A percentile compares a stretch with the other conserved stretches of the same genome.
Conservation (phyloP, 2,329 filamentous ascomycete species). For the Pestalotiopsis sp. region DNA sequence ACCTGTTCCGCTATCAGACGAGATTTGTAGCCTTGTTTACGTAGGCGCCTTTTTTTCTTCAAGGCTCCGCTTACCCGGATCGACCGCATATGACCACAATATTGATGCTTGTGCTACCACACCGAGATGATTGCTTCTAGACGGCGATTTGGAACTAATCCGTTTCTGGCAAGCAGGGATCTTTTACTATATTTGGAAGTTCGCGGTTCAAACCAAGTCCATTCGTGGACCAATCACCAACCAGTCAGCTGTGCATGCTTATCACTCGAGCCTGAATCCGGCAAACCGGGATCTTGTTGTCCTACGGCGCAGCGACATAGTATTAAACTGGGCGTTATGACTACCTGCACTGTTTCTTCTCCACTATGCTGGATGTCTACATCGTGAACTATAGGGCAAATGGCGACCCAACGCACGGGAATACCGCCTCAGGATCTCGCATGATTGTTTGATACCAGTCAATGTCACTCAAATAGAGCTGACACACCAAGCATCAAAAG, state of each 20-base stretch:
- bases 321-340: background rate
- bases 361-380: background rate
- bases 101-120: no score
- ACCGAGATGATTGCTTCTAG: no score
- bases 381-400: background rate
- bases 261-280: background rate
- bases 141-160: background rate
- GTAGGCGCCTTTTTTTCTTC: no score
- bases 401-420: background rate
- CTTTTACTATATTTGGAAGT: background rate
- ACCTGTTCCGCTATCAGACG: no score
- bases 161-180: background rate
- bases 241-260: background rate
- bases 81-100: no score
- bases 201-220: background rate
- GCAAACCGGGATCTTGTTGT: background rate
- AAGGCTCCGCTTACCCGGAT: no score
- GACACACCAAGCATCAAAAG: background rate
- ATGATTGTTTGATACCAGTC: background rate
- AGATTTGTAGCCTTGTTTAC: no score
- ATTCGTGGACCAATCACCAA: background rate
- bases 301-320: background rate
- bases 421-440: background rate
- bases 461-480: background rate
- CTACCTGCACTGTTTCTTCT: background rate